Base-by-base conservation (phyloP, 768 basidiomycete genomes). In the Pholiota microspora region DNA sequence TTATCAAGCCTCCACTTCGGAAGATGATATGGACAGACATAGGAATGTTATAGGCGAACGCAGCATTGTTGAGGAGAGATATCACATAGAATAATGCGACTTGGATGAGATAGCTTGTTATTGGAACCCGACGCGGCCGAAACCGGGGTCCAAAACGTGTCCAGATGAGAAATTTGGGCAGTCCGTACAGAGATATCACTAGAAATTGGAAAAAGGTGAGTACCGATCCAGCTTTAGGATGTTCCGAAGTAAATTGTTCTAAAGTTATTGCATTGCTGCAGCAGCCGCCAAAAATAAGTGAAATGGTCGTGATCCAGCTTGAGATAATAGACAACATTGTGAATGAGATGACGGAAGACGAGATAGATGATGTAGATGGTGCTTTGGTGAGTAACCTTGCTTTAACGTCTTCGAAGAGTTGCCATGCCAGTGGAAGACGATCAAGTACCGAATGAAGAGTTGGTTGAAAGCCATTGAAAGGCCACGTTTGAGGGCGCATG, bases 21-120 rank as follows among this genome's bases (percentile, higher is more conserved):
- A 96, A 96, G 56, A 98, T 89, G 67, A 98, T 96, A 70, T 98
- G 94, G 1, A 98, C 87, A 0, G 90, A 73, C 84, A 97, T 93
- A 18, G 95, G 94, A 55, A 97, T 87, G 35, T 79, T 70, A 66
- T 88, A 94, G 5, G 80, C 88, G 64, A 98, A 96, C 0, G 92
- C 94, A n/a, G 81, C 83, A 72, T 95, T 97, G 69, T 97, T 98
- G 60, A 98, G 74, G 56, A 89, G 66, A 5, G 91, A 94, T 49
- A 93, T 77, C 3, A 78, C 68, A 56, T 89, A 87, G 71, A 95
- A 95, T 31, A 98, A 75, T 1, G 77, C 76, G 45, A 95, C 94
- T 70, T 97, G 94, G 1, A 85, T 70, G 24, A 89, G 62, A 74
- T 95, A 95, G 10, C 85, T 76, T 7, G 71, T 69, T 16, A 96